Percentiles rank a stretch among this genome's conserved stretches.
phyloP scores from a whole-genome alignment of 345 rosid species.

The Euphorbia lathyris region DNA sequence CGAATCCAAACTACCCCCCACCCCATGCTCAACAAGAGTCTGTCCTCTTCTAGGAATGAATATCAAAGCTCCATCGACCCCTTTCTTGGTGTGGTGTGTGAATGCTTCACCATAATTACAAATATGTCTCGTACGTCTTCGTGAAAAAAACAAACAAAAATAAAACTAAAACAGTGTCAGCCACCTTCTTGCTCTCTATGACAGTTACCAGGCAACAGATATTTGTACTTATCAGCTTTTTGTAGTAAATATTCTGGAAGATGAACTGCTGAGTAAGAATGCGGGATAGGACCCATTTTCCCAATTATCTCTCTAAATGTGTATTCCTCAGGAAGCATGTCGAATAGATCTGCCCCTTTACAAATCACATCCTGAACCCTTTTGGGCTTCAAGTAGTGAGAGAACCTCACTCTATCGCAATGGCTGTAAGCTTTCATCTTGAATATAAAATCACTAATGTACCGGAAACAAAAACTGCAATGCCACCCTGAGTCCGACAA shows the following conservation, averaged over 20 bases:
- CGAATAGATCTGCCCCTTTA: constrained; percentile 72
- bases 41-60: too few relatives aligned
- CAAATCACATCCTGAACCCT: constrained; percentile 88
- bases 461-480: constrained; percentile 93
- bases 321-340: constrained; percentile 92
- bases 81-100: constrained; percentile 16
- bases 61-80: constrained; percentile 19
- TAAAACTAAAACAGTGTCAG: constrained; percentile 23
- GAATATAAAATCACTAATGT: constrained; percentile 67
- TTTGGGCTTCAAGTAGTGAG: constrained; percentile 71
- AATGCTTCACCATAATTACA: constrained; percentile 21
- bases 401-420: constrained; percentile 76
- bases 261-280: constrained; percentile 71
- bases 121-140: background rate
- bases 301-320: constrained; percentile 85
- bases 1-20: too few relatives aligned
- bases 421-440: constrained; percentile 99
- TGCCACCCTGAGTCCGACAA: constrained; percentile 93
- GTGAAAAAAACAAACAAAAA: background rate
- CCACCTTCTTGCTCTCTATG: constrained; percentile 66
- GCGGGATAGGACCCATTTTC: constrained; percentile 82
- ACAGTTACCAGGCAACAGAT: constrained; percentile 88
- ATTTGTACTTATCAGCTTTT: constrained; percentile 67
- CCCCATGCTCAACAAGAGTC: too few relatives aligned
- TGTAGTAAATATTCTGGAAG: constrained; percentile 67